phyloP scores from a whole-genome alignment of 1,284 basidiomycete genomes.

The Macrocystidia cucumis region DNA sequence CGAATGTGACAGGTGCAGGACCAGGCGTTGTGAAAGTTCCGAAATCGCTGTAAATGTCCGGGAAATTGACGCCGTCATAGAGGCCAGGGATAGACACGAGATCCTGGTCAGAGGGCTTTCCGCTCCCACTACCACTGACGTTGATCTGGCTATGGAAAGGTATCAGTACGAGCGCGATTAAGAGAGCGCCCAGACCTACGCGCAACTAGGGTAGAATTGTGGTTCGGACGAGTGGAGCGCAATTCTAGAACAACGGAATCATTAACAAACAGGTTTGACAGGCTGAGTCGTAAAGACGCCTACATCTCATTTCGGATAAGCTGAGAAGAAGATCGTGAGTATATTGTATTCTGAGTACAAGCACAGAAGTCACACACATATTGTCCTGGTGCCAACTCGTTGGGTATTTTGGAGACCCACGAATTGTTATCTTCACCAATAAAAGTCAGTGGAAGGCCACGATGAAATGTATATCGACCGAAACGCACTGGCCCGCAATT shows the following conservation, averaged over 20 bases:
- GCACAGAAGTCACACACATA: conserved; percentile 20
- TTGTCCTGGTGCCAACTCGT: conserved; percentile 24
- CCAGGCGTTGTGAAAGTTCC: conserved; percentile 27
- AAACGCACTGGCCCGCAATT: conserved; percentile 22
- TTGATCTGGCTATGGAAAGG: conserved; percentile 21
- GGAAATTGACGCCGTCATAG: conserved; percentile 23
- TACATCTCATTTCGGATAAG: conserved; percentile 31
- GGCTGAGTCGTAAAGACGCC: conserved; percentile 6
- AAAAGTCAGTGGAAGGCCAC: neutral
- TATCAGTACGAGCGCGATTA: conserved; percentile 7
- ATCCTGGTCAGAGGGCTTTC: conserved; percentile 21
- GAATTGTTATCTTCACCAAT: conserved; percentile 19
- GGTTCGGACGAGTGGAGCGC: conserved; percentile 28
- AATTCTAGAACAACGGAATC: conserved; percentile 18
- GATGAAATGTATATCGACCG: conserved; percentile 1
- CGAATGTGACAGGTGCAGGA: conserved; percentile 23
- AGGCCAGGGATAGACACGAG: conserved; percentile 25
- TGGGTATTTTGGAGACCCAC: conserved; percentile 28
- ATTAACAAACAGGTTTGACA: conserved; percentile 1
- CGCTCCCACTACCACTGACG: conserved; percentile 25
- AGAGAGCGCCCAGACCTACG: conserved; percentile 19
- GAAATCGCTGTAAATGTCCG: conserved; percentile 26
- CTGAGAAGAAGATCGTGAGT: conserved; percentile 12
- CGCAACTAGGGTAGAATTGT: conserved; percentile 31
- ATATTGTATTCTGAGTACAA: neutral